phyloP scores from a whole-genome alignment of 2,329 filamentous ascomycete species.

The Aspergillus latus region DNA sequence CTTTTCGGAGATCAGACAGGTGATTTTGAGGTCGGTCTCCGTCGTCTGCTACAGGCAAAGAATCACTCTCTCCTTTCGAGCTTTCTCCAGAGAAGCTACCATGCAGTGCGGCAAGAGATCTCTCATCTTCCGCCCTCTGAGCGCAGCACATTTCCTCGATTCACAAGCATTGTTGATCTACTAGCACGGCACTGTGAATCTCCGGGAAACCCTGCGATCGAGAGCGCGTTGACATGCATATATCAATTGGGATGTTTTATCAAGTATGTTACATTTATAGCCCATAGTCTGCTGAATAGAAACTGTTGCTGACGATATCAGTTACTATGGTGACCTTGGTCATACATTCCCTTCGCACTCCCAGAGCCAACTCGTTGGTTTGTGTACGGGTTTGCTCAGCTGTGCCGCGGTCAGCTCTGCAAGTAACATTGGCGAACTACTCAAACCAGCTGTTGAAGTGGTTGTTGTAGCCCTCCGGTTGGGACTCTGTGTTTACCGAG shows the following conservation, averaged over 20 bases:
- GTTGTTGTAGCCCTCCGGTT: slow-evolving; percentile 46
- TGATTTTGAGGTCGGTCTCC: slow-evolving; percentile 44
- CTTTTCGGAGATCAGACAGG: slow-evolving; percentile 50
- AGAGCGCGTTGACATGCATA: slow-evolving; percentile 45
- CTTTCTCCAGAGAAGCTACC: slow-evolving; percentile 45
- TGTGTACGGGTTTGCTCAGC: slow-evolving; percentile 46
- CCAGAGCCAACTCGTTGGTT: slow-evolving; percentile 41
- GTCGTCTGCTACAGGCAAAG: slow-evolving; percentile 42
- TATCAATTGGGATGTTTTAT: slow-evolving; percentile 47
- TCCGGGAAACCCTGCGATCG: slow-evolving; percentile 40
- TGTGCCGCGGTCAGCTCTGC: slow-evolving; percentile 42
- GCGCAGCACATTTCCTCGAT: slow-evolving; percentile 39
- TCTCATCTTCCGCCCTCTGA: slow-evolving; percentile 34
- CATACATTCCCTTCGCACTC: slow-evolving; percentile 40
- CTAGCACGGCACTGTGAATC: slow-evolving; percentile 36
- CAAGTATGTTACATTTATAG: slow-evolving; percentile 33
- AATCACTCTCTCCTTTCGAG: slow-evolving; percentile 42
- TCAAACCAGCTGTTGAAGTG: slow-evolving; percentile 43
- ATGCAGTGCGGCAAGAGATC: slow-evolving; percentile 45
- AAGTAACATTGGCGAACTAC: slow-evolving; percentile 42
- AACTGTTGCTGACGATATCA: slow-evolving; percentile 23
- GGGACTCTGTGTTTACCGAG: slow-evolving; percentile 41
- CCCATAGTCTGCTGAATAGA: background rate
- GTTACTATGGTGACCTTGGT: slow-evolving; percentile 44
- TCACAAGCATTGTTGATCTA: slow-evolving; percentile 41